phyloP scores from a whole-genome alignment of 306 rosid genomes.

The Fagus crenata region DNA sequence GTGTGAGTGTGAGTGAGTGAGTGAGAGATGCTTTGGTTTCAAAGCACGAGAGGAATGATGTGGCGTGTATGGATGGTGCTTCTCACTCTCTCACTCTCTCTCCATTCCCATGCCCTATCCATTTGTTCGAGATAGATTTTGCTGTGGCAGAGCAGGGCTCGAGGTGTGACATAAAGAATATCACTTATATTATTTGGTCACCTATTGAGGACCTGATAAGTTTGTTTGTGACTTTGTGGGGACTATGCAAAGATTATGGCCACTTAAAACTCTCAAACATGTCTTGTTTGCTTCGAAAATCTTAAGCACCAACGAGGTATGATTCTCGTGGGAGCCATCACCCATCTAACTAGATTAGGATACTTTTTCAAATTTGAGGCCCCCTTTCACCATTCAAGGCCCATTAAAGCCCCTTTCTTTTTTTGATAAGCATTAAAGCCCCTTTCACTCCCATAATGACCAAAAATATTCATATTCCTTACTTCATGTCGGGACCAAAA shows the following conservation, averaged over 20 bases:
- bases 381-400: not conserved
- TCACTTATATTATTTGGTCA: constrained; percentile 46
- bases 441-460: not conserved
- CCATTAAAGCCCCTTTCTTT: not conserved
- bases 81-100: constrained; percentile 29
- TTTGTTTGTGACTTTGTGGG: constrained; percentile 52
- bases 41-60: constrained; percentile 60
- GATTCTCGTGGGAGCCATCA: constrained; percentile 51
- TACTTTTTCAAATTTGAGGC: not conserved
- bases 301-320: constrained; percentile 42
- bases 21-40: constrained; percentile 14
- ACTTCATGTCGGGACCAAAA: not conserved
- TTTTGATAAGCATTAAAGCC: not conserved
- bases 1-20: not conserved
- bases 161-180: constrained; percentile 40
- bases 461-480: not conserved
- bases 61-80: constrained; percentile 43
- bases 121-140: constrained; percentile 64
- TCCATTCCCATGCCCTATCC: constrained; percentile 29
- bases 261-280: constrained; percentile 49
- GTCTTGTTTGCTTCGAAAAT: constrained; percentile 51
- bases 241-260: constrained; percentile 48
- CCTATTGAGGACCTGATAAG: constrained; percentile 33
- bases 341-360: constrained; percentile 35
- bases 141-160: constrained; percentile 53